Base-by-base conservation (phyloP, 176 grass and related monocot genomes). In the Musa troglodytarum region DNA sequence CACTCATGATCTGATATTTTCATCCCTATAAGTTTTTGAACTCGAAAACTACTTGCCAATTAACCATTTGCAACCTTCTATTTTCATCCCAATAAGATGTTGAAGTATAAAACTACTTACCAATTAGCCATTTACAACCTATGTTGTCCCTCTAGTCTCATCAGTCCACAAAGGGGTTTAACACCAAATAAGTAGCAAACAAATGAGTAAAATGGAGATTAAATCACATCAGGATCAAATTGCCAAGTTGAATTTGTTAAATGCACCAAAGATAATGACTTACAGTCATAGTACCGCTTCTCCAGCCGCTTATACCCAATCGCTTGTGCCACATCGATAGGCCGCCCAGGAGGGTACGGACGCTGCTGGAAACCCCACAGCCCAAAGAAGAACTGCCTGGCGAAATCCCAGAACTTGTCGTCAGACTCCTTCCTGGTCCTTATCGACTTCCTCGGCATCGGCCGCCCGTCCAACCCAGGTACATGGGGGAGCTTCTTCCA, bases 371-470 rank as follows among this genome's bases (percentile, higher is more conserved):
- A 80, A 19, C 78, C 69, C 78, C 78, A 80, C 12, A 80, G 16
- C 55, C 78, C 78, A 13, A 80, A 80, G 29, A 80, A 73, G 68
- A 80, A 80, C 69, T 80, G 78, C 69, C 57, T 71, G 1, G 78
- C 58, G n/a, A 80, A 80, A 70, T 80, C 78, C 78, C 78, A 80
- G 21, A 80, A 80, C 69, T 80, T 80, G 55, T 80, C 55, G 20
- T 80, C 78, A 12, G 78, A 80, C 49, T 80, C 78, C 56, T 24
- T 64, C 34, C 54, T 73, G 11, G 69, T 80, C 69, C 52, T 80
- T 43, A 80, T 80, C 20, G 78, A 43, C 68, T 80, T 80, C 49
- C 78, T 59, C 69, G 78, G 78, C 68, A 80, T 73, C 13, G 78
- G 78, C 29, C 78, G 68, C 11, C 78, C 78, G 10, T 80, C 78